phyloP scores from a whole-genome alignment of 1,284 basidiomycete species.

The Cutaneotrichosporon daszewskae region DNA sequence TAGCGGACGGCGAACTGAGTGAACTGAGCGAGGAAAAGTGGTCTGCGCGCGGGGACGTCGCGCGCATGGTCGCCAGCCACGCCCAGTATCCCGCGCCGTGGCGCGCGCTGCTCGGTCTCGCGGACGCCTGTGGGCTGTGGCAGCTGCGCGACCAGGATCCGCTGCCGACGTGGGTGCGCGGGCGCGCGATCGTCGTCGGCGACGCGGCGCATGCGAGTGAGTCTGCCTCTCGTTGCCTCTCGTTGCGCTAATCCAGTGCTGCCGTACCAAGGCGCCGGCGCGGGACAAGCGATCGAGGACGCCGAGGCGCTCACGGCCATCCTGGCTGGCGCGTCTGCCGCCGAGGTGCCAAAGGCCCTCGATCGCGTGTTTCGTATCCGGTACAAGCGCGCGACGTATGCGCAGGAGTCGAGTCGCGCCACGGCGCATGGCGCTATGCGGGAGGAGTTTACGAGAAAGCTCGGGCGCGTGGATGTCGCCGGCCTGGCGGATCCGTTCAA shows the following conservation, averaged over 20 bases:
- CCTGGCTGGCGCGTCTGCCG: slow-evolving; percentile 7
- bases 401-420: too few relatives aligned
- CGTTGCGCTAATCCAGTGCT: slow-evolving; percentile 14
- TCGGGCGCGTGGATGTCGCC: background rate
- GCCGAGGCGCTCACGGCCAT: slow-evolving; percentile 23
- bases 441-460: background rate
- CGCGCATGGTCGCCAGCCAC: slow-evolving; percentile 27
- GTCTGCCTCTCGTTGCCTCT: background rate
- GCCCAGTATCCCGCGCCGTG: slow-evolving; percentile 17
- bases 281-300: slow-evolving; percentile 29
- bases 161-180: slow-evolving; percentile 27
- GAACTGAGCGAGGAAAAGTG: slow-evolving; percentile 30
- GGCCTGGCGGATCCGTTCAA: background rate
- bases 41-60: slow-evolving; percentile 22
- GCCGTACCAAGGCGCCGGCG: slow-evolving; percentile 33
- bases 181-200: slow-evolving; percentile 32
- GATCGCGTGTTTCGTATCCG: slow-evolving; percentile 21
- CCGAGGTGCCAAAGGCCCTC: slow-evolving; percentile 16
- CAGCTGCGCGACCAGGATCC: slow-evolving; percentile 39
- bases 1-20: slow-evolving; percentile 27
- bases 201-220: slow-evolving; percentile 40
- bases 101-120: slow-evolving; percentile 12
- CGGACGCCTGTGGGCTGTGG: background rate
- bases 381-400: slow-evolving; percentile 26
- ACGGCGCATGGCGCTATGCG: too few relatives aligned